Evolutionary conservation across 352 stramenopile species (phyloP), one percentile per base, ranked within the genome.

Genomic region (Phytophthora foliorum): DNA sequence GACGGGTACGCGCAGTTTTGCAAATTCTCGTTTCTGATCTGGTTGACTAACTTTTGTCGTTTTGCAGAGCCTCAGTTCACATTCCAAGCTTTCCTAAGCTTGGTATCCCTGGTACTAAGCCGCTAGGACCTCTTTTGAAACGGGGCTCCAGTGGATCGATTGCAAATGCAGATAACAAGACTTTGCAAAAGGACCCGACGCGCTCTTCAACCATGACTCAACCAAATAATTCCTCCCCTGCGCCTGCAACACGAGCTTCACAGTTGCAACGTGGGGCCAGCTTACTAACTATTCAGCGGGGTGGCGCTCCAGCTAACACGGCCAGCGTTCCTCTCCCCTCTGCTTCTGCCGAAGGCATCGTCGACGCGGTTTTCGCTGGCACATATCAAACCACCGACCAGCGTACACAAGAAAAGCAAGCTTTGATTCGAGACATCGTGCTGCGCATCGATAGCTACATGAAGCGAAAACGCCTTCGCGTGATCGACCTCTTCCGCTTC

Each of bases 401-500:
- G 14, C 80, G 89, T 27, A 84, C 82, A 8, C 82, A 90, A 21
- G 81, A 93, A 59, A 89, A 90, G 25, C 72, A 89, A 44, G 78
- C 79, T 6, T 57, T 96, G 56, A 88, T 96, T 29, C 82, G 83
- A 54, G 81, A 91, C 31, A 82, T 96, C 31, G 87, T 94, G 16
- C 74, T 86, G 48, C 88, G 86, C 16, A 96, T 96, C 52, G 88
- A 94, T 57, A 78, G 71, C 34, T 92, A 94, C 78, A 91, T 96
- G 76, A 92, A 91, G 64, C 85, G 87, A 45, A 96, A 94, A 68
- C 88, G 82, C 10, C 68, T 96, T 22, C 87, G 86, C 9, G 86
- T 94, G 29, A 93, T 94, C 69, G 89, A 94, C 48, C 74, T 96
- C 21, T 94, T 94, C 61, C 86, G 85, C n/a, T 94, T 92, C 53